Evolutionary conservation across 2,329 filamentous ascomycete genomes (phyloP).

Genomic region (Teratosphaeria pseudoeucalypti): DNA sequence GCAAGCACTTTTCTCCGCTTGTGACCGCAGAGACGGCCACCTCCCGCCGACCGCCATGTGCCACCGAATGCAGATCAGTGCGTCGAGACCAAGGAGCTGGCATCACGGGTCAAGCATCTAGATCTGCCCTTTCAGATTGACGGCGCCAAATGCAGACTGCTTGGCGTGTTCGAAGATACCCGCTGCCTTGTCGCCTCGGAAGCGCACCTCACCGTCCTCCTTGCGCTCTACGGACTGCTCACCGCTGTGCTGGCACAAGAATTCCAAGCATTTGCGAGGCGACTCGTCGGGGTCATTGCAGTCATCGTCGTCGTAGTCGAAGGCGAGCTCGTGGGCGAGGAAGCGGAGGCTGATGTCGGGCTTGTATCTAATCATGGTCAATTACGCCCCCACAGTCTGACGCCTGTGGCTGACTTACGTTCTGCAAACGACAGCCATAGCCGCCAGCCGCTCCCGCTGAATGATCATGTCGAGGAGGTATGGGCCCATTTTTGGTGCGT

Average conservation of each 20-base stretch:
- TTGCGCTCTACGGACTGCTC: conserved; percentile 68
- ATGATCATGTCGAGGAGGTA: conserved; percentile 99
- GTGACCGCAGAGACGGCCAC: background rate
- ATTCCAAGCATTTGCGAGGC: conserved; percentile 57
- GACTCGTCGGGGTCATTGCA: conserved; percentile 15
- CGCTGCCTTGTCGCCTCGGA: conserved; percentile 64
- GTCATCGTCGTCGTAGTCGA: conserved; percentile 65
- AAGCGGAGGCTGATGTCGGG: conserved; percentile 80
- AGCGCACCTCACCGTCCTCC: conserved; percentile 55
- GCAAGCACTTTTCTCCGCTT: background rate
- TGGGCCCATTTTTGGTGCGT: conserved; percentile 76
- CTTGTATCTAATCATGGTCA: conserved; percentile 69
- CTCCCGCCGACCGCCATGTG: background rate
- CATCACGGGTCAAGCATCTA: conserved; percentile 37
- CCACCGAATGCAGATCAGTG: background rate
- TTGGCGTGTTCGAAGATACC: conserved; percentile 64
- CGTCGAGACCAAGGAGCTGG: background rate
- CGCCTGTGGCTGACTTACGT: conserved; percentile 54
- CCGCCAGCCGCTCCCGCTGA: conserved; percentile 79
- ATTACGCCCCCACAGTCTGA: background rate
- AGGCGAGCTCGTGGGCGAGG: conserved; percentile 89
- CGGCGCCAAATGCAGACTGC: conserved; percentile 64
- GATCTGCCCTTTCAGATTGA: conserved; percentile 98
- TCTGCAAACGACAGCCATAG: conserved; percentile 86
- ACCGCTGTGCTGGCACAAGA: conserved; percentile 71